Base-by-base conservation (phyloP, 1,139 yeast species). In the Pichia sp. region DNA sequence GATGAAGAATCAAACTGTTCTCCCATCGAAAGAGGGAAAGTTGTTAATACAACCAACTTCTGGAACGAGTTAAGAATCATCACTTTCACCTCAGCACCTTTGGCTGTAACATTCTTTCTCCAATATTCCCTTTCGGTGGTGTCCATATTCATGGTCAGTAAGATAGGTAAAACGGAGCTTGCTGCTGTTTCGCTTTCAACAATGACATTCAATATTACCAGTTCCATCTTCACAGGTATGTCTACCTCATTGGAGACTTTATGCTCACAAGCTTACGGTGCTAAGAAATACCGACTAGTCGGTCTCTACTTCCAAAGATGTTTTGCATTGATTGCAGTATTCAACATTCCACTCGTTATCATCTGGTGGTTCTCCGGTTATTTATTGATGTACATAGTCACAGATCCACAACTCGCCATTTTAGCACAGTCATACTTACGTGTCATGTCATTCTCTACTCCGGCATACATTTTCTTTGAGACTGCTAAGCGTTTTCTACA, bases 191-290 rank as follows among this genome's bases (percentile, higher is more conserved):
- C 94, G 1, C 64, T 87, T 45, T 94, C 88, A 0, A 74, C 88
- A 3, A 86, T 87, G 94, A 79, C 94, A 1, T 77, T 88, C 1
- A 83, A 88, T 26, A 84, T 87, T 35, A 77, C 91, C 0, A 72
- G 83, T 49, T 94, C 94, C 1, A 63, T 86, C 2, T 82, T 85
- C 55, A 94, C 84, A 59, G 96, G 96, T 16, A 74, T 85, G 35
- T 80, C 95, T 0, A 86, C 96, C 0, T 76, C 94, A 18, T 64
- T 87, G 38, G 96, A 87, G 52, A 86, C 96, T 0, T 62, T 87
- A 27, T 85, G 95, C 50, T 87, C 96, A 0, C 87, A 79, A 52
- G 86, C 87, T 0, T 80, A 76, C 52, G 91, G 88, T 6, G 78
- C 86, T 0, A 79, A 82, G 2, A 74, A 77, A 42, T 70, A 60